These are phyloP conservation scores for Agaricus sinodeliciosus DNA, from an alignment of 768 basidiomycete genomes.

Conservation along the genomic window DNA sequence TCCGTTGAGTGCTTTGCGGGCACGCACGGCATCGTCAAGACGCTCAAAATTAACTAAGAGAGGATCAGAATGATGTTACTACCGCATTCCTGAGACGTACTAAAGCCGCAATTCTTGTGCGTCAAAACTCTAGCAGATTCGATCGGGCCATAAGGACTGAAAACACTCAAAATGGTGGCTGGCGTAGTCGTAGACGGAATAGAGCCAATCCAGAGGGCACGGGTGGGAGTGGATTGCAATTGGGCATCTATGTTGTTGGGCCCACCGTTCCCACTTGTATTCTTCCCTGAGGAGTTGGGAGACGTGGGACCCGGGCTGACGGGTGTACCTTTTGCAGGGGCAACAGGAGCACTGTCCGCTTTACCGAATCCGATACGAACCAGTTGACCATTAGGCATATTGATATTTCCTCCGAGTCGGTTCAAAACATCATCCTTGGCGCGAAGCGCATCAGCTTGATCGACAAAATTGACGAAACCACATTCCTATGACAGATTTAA, in stretches of 20 bases:
- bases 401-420: conserved; percentile 88
- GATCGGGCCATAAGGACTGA: conserved; percentile 95
- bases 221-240: conserved; percentile 84
- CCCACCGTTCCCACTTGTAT: conserved; percentile 39
- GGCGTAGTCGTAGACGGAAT: conserved; percentile 95
- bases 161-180: conserved; percentile 90
- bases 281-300: conserved; percentile 46
- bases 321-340: conserved; percentile 73
- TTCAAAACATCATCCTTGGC: conserved; percentile 98
- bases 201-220: conserved; percentile 96
- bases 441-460: conserved; percentile 90
- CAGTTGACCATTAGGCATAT: conserved; percentile 91
- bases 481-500: conserved; percentile 63
- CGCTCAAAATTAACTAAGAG: conserved; percentile 89
- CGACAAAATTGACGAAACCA: conserved; percentile 98
- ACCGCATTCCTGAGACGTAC: conserved; percentile 33
- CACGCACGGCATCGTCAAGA: conserved; percentile 92
- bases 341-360: conserved; percentile 91
- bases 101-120: conserved; percentile 95
- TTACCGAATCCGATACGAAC: conserved; percentile 99
- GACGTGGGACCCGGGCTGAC: conserved; percentile 62
- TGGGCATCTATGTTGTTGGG: conserved; percentile 76
- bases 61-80: background rate
- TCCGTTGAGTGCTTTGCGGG: conserved; percentile 92
- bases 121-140: conserved; percentile 95